These are phyloP conservation scores for Cladobotryum protrusum DNA, from an alignment of 2,329 filamentous ascomycete genomes.

Conservation along the genomic window DNA sequence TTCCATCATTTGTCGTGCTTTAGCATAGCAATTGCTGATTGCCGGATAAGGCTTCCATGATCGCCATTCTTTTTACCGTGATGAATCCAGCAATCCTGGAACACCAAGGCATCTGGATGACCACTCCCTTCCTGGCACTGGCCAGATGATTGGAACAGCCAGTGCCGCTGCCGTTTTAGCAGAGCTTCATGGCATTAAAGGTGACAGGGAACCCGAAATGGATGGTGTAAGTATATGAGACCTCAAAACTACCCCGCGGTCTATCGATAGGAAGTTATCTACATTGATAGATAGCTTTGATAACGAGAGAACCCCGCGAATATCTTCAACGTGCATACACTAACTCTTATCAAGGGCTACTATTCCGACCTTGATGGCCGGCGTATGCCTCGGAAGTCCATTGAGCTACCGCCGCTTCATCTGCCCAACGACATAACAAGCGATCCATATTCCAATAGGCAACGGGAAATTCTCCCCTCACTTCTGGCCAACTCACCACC, in stretches of 20 bases:
- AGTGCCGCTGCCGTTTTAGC: conserved; percentile 78
- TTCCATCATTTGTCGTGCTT: conserved; percentile 6
- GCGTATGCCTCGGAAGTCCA: conserved; percentile 57
- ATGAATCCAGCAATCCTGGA: conserved; percentile 59
- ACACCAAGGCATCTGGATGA: conserved; percentile 67
- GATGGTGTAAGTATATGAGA: conserved; percentile 55
- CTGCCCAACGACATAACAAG: conserved; percentile 58
- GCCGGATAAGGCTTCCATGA: conserved; percentile 23
- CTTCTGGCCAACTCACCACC: conserved; percentile 77
- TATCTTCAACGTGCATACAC: background rate
- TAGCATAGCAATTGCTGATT: conserved; percentile 14
- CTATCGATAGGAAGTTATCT: conserved; percentile 19
- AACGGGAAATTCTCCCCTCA: conserved; percentile 73
- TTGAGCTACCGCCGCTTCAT: conserved; percentile 68
- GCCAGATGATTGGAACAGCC: conserved; percentile 51
- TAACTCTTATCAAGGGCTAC: conserved; percentile 45
- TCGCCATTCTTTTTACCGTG: conserved; percentile 54
- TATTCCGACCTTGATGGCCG: conserved; percentile 64
- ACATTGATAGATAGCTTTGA: conserved; percentile 1
- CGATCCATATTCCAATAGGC: conserved; percentile 61
- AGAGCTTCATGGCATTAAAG: conserved; percentile 71
- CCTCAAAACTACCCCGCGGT: conserved; percentile 17
- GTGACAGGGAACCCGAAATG: conserved; percentile 70
- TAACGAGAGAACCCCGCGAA: conserved; percentile 6
- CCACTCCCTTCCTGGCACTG: conserved; percentile 40